Evolutionary conservation across 768 basidiomycete genomes (phyloP), one percentile per base, ranked within the genome.

Genomic region (Lactarius sp.): DNA sequence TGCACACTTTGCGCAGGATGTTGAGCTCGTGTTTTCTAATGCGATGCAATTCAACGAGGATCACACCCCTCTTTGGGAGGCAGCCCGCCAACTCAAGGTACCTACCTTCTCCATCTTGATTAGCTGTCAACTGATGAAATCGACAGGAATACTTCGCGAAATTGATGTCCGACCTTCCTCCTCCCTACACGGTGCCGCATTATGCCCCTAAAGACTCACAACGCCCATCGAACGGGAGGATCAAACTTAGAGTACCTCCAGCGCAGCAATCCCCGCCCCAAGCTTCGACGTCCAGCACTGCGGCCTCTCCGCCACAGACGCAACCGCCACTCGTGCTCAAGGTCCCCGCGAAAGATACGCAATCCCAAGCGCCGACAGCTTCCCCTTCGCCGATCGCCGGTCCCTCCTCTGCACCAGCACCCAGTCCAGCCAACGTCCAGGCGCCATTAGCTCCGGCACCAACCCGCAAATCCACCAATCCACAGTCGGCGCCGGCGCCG

Each of bases 21-120:
- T 95, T 14, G 92, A 94, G 69, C 81, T 94, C 47, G 88, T 98
- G 31, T 96, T 94, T 75, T 82, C 85, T 7, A 98, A 98, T 72
- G 95, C 94, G 10, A 79, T 92, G 72, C 75, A 81, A 61, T 98
- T 94, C 76, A 98, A 98, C 69, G 85, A 84, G 70, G 94, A 96
- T 34, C 85, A 88, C 70, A 91, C 88, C 33, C 81, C 75, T 60
- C 90, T 94, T 34, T 93, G 89, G 86, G 85, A 90, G 68, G 90
- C 92, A 69, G 90, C 92, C 20, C 71, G 80, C 20, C 73, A 77
- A 3, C 80, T 94, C 31, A 79, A 85, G 69, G 91, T 90, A 72
- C 41, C 80, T 75, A 54, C 41, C 6, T 52, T 47, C 60, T 44
- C 42, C 20, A 56, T 53, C 52, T 61, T 59, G 14, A 41, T 51